phyloP scores from a whole-genome alignment of 345 rosid genomes.

The Lepidium didymum region DNA sequence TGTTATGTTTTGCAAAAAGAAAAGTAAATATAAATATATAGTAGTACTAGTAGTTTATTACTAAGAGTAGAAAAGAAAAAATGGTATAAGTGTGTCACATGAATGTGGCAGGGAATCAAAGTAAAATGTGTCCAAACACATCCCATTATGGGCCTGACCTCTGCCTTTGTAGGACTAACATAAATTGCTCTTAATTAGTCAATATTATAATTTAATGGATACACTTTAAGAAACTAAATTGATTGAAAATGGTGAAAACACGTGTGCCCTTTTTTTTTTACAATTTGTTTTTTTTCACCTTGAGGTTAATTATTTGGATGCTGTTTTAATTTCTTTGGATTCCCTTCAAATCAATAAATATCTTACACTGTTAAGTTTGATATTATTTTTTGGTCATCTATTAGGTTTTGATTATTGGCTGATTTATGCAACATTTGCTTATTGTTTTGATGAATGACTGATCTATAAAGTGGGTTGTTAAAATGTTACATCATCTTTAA shows the following conservation, averaged over 20 bases:
- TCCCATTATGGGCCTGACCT: constrained; percentile 26
- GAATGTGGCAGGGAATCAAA: constrained; percentile 12
- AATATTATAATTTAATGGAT: not conserved
- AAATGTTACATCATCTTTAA: not conserved
- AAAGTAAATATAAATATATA: too few species aligned
- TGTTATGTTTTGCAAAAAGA: not conserved
- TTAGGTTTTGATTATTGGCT: not conserved
- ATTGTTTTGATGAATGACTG: not conserved
- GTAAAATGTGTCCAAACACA: constrained; percentile 14
- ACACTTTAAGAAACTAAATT: not conserved
- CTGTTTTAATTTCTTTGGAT: constrained; percentile 26
- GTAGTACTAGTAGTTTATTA: too few species aligned
- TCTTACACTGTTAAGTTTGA: not conserved
- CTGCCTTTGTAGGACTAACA: constrained; percentile 23
- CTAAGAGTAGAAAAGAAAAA: not conserved
- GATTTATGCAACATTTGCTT: too few species aligned
- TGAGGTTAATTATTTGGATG: constrained; percentile 18
- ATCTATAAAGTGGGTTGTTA: not conserved
- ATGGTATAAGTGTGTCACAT: constrained; percentile 13
- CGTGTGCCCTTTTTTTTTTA: constrained; percentile 6
- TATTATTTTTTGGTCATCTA: not conserved
- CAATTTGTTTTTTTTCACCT: not conserved
- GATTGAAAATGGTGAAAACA: not conserved
- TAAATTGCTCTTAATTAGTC: constrained; percentile 1
- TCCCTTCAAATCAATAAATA: constrained; percentile 8